Percentiles rank a stretch among this genome's conserved stretches.
phyloP scores from a whole-genome alignment of 2,329 filamentous ascomycete species.

The Trichoderma asperellum region DNA sequence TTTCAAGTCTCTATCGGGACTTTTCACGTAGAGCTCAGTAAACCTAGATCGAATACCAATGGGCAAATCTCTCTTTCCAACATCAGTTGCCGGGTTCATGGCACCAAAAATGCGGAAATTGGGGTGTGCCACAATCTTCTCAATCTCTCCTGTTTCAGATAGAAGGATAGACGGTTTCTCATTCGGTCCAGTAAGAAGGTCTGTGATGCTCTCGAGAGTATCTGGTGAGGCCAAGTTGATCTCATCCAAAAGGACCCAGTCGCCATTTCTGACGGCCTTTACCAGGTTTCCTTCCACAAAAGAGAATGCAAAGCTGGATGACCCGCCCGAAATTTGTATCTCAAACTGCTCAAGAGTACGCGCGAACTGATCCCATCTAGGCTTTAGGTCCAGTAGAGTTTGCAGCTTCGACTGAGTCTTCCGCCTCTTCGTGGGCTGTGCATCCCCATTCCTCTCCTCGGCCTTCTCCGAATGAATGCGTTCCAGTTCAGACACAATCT shows the following conservation, averaged over 20 bases:
- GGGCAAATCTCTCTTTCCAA: conserved; percentile 92
- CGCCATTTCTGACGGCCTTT: conserved; percentile 91
- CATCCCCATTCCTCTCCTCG: conserved; percentile 41
- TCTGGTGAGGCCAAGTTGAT: conserved; percentile 96
- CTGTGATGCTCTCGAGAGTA: conserved; percentile 90
- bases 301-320: conserved; percentile 83
- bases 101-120: conserved; percentile 96
- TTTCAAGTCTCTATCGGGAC: conserved; percentile 83
- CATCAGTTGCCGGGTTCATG: conserved; percentile 98
- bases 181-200: conserved; percentile 76
- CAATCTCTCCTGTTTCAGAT: conserved; percentile 90
- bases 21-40: conserved; percentile 92
- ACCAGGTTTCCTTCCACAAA: conserved; percentile 97
- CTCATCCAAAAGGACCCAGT: conserved; percentile 96
- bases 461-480: conserved; percentile 48
- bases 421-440: conserved; percentile 70
- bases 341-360: conserved; percentile 77
- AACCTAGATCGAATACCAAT: conserved; percentile 88
- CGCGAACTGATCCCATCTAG: conserved; percentile 81
- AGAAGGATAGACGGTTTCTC: conserved; percentile 81
- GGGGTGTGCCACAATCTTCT: conserved; percentile 84
- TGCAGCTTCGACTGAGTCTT: conserved; percentile 70
- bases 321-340: conserved; percentile 72
- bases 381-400: conserved; percentile 58
- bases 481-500: conserved; percentile 63